Percentiles rank a stretch among this genome's conserved stretches.
Evolutionary conservation across 192 early-diverging fungal genomes (phyloP).

Genomic region (Dimargaris cristalligena): DNA sequence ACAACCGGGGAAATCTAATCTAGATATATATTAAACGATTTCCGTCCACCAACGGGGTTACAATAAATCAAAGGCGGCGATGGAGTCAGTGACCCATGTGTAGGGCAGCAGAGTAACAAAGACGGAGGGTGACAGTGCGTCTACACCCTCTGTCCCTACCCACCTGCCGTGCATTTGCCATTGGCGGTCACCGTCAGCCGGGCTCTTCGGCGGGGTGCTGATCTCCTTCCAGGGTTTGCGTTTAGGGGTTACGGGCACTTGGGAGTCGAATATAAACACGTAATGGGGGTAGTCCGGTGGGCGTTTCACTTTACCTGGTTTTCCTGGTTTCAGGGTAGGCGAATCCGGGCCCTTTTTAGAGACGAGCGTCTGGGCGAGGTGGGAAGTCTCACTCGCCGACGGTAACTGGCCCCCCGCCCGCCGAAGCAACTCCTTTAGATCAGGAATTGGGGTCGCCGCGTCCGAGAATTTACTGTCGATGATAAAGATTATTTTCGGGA

Average conservation of each 20-base stretch:
- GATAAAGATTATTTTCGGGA: neutral
- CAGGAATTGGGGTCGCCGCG: neutral
- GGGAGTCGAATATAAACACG: neutral
- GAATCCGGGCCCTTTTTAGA: neutral
- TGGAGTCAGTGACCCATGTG: neutral
- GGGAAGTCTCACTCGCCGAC: too few relatives aligned
- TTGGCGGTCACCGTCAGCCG: too few relatives aligned
- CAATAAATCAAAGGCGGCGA: too few relatives aligned
- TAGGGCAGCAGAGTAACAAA: neutral
- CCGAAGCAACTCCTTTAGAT: neutral
- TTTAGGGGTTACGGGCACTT: neutral
- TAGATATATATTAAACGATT: too few relatives aligned
- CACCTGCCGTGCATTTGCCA: neutral
- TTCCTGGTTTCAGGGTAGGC: neutral
- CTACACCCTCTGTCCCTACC: too few relatives aligned
- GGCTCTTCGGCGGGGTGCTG: too few relatives aligned
- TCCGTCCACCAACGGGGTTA: too few relatives aligned
- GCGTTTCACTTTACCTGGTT: neutral
- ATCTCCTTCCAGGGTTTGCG: conserved; percentile 2
- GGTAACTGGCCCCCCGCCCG: neutral
- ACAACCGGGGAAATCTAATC: too few relatives aligned
- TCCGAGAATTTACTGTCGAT: neutral
- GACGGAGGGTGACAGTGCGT: too few relatives aligned
- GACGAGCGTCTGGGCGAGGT: too few relatives aligned
- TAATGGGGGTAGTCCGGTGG: neutral